Base-by-base conservation (phyloP, 2,329 filamentous ascomycete species). In the Bipolaris victoriae region DNA sequence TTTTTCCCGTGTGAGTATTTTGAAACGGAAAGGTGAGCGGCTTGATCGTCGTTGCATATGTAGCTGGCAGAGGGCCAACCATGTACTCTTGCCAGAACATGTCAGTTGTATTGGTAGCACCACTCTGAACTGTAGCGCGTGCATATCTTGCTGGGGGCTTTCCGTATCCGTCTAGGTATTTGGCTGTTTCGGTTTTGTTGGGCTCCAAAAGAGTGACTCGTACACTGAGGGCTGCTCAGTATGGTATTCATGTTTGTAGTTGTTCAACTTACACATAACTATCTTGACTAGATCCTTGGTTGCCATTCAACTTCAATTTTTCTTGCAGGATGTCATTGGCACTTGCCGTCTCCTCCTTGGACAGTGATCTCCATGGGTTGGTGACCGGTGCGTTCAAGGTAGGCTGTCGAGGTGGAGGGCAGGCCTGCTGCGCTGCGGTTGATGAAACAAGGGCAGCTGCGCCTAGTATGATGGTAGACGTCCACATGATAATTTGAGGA, bases 21-120 rank as follows among this genome's bases (percentile, higher is more conserved):
- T 69, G 62, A 48, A 69, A 69, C 4, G 61, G 63, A 33, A 60
- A 70, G 5, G 62, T 58, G 35, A 70, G 60, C 13, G 65, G 65
- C 33, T 57, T 16, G 18, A 68, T 51, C 0, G 75, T 76, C 0
- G 78, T 79, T 1, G 70, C 68, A 37, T 79, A 73, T 22, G 72
- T 69, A 39, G 82, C 68, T 3, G 82, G 82, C 22, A 85, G 64
- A 15, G 83, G 83, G 0, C 83, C 82, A 15, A 84, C 78, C 44
- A 81, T 67, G 58, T 83, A 80, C 54, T 84, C 77, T 44, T 76
- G 70, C 46, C 73, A 69, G 55, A 75, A 74, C 0, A 80, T 70
- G 7, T 76, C 60, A 5, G 55, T 43, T 9, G 45, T 45, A 26
- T 45, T 56, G 52, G 36, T 61, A n/a, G 55, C 53, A 13, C 60